Percentiles rank a stretch among this genome's conserved stretches.
phyloP scores from a whole-genome alignment of 2,329 filamentous ascomycete genomes.

The Biscogniauxia sp. region DNA sequence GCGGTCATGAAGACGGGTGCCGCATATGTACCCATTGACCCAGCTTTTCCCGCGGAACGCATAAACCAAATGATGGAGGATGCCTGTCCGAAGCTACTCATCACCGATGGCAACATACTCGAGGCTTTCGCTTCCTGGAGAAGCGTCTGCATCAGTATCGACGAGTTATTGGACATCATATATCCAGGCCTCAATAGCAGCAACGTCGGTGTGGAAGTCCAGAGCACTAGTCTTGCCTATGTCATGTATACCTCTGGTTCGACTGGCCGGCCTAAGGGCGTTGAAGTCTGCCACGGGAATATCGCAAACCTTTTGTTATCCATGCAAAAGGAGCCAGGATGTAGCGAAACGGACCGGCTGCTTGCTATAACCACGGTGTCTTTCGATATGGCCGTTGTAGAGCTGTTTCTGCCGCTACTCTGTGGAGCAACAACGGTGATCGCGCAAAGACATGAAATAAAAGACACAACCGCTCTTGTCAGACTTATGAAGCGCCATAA shows the following conservation, averaged over 20 bases:
- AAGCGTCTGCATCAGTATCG: slow-evolving; percentile 18
- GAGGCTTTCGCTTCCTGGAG: slow-evolving; percentile 13
- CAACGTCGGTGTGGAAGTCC: slow-evolving; percentile 9
- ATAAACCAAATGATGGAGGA: slow-evolving; percentile 29
- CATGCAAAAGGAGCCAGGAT: slow-evolving; percentile 27
- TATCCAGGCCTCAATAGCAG: slow-evolving; percentile 1
- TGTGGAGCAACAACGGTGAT: slow-evolving; percentile 34
- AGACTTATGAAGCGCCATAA: slow-evolving; percentile 31
- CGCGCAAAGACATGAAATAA: slow-evolving; percentile 27
- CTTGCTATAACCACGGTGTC: slow-evolving; percentile 31
- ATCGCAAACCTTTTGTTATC: slow-evolving; percentile 23
- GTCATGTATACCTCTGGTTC: slow-evolving; percentile 33
- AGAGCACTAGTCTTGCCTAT: slow-evolving; percentile 27
- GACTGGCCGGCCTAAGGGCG: slow-evolving; percentile 38
- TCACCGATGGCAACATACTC: slow-evolving; percentile 8
- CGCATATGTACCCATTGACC: slow-evolving; percentile 33
- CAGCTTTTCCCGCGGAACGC: slow-evolving; percentile 26
- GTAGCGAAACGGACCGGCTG: slow-evolving; percentile 21
- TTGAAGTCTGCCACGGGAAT: slow-evolving; percentile 29
- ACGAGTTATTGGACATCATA: slow-evolving; percentile 11
- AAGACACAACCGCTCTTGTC: slow-evolving; percentile 32
- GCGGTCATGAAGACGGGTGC: slow-evolving; percentile 30
- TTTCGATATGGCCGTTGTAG: slow-evolving; percentile 35
- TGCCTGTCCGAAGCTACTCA: slow-evolving; percentile 24
- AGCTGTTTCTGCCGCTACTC: slow-evolving; percentile 33